phyloP scores from a whole-genome alignment of 1,139 yeast genomes.

The Suhomyces coccinellae region DNA sequence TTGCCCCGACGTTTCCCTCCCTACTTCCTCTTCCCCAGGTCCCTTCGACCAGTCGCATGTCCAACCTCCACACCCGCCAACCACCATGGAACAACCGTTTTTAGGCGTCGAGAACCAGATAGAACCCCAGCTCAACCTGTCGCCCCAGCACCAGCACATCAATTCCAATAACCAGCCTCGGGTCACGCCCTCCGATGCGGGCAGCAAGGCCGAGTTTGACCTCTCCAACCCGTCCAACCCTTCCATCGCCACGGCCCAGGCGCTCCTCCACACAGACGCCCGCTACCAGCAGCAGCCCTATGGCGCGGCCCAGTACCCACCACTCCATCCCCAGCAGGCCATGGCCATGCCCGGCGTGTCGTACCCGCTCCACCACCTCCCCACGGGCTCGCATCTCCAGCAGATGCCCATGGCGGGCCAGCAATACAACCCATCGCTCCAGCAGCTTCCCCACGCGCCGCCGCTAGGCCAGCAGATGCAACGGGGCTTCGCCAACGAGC shows the following conservation, averaged over 20 bases:
- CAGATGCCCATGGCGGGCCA: constrained; percentile 12
- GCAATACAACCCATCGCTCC: constrained; percentile 5
- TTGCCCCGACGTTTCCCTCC: neutral
- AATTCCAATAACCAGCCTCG: constrained; percentile 9
- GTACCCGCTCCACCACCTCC: constrained; percentile 13
- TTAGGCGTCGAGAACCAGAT: constrained; percentile 31
- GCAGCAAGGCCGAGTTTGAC: constrained; percentile 15
- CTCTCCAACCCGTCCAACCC: constrained; percentile 23
- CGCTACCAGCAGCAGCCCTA: constrained; percentile 13
- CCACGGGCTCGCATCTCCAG: constrained; percentile 11
- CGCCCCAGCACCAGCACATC: constrained; percentile 13
- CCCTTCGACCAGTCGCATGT: constrained; percentile 1
- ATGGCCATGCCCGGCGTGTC: constrained; percentile 13
- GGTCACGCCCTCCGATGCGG: constrained; percentile 4
- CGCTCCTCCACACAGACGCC: constrained; percentile 15
- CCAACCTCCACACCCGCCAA: neutral
- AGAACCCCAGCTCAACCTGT: constrained; percentile 23
- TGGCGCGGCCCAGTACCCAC: constrained; percentile 14
- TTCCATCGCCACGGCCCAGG: constrained; percentile 23
- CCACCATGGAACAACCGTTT: constrained; percentile 39
- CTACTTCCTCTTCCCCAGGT: neutral
- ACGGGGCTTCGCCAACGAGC: constrained; percentile 7
- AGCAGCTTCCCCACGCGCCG: constrained; percentile 8
- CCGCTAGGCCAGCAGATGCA: constrained; percentile 2
- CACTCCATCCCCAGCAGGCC: constrained; percentile 12